Evolutionary conservation across 2,329 filamentous ascomycete genomes (phyloP).

Genomic region (Colletotrichum musicola): DNA sequence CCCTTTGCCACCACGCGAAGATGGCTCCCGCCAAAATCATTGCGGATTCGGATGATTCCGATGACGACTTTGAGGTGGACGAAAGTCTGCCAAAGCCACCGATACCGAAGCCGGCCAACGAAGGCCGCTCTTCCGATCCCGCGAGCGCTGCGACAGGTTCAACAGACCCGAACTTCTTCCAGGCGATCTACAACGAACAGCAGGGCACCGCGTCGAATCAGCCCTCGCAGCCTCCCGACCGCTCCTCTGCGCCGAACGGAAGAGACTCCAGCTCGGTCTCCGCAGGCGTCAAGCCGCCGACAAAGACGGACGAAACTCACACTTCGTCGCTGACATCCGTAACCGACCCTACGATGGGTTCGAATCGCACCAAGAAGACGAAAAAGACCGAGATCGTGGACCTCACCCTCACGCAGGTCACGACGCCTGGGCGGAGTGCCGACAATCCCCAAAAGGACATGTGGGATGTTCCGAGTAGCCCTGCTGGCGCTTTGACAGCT

Average conservation of each 20-base stretch:
- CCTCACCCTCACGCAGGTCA: slow-evolving; percentile 51
- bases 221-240: neutral
- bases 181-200: slow-evolving; percentile 61
- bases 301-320: slow-evolving; percentile 11
- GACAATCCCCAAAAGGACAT: slow-evolving; percentile 45
- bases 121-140: slow-evolving; percentile 44
- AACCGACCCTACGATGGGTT: slow-evolving; percentile 44
- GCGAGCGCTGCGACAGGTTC: slow-evolving; percentile 51
- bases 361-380: slow-evolving; percentile 27
- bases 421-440: slow-evolving; percentile 46
- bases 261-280: slow-evolving; percentile 1
- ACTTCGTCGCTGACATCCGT: slow-evolving; percentile 43
- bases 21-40: slow-evolving; percentile 38
- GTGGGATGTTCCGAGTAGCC: slow-evolving; percentile 62
- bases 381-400: slow-evolving; percentile 36
- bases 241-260: neutral
- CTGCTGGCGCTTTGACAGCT: slow-evolving; percentile 42
- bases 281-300: neutral
- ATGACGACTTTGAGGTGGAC: slow-evolving; percentile 24
- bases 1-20: slow-evolving; percentile 18
- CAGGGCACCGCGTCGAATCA: slow-evolving; percentile 44
- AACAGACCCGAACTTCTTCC: slow-evolving; percentile 63
- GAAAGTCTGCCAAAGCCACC: slow-evolving; percentile 30
- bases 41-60: slow-evolving; percentile 41
- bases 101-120: slow-evolving; percentile 8